Evolutionary conservation across 1,139 yeast genomes (phyloP).

Genomic region (Yamadazyma aaseri): DNA sequence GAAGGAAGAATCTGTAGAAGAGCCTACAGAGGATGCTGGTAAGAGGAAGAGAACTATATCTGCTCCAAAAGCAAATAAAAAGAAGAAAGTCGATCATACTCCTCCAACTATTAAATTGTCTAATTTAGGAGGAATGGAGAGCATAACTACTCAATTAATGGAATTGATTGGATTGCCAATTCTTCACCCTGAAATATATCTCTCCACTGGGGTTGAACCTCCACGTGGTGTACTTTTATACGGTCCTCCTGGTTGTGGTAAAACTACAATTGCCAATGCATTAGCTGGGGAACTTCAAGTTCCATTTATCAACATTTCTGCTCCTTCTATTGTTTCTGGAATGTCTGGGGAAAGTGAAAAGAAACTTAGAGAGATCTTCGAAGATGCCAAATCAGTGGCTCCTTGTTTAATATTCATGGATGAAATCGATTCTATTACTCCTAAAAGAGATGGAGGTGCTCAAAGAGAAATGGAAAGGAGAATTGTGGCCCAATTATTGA

Average conservation of each 20-base stretch:
- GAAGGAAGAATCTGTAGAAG: slow-evolving; percentile 10
- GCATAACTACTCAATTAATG: slow-evolving; percentile 77
- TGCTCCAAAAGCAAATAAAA: slow-evolving; percentile 24
- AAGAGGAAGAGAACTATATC: slow-evolving; percentile 34
- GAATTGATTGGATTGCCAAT: slow-evolving; percentile 91
- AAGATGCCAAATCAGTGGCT: slow-evolving; percentile 85
- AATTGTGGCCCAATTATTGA: slow-evolving; percentile 90
- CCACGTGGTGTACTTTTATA: slow-evolving; percentile 94
- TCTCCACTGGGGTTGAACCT: slow-evolving; percentile 88
- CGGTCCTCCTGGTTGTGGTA: slow-evolving; percentile 99
- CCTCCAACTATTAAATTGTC: slow-evolving; percentile 70
- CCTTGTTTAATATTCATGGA: slow-evolving; percentile 93
- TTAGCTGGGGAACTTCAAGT: slow-evolving; percentile 93
- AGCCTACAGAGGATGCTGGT: slow-evolving; percentile 17
- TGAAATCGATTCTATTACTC: slow-evolving; percentile 97
- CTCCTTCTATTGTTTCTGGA: slow-evolving; percentile 97
- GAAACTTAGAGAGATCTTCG: slow-evolving; percentile 87
- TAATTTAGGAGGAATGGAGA: slow-evolving; percentile 87
- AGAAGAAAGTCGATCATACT: slow-evolving; percentile 54
- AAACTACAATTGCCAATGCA: slow-evolving; percentile 94
- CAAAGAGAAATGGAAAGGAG: slow-evolving; percentile 98
- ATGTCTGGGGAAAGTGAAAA: slow-evolving; percentile 99
- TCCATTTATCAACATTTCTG: slow-evolving; percentile 87
- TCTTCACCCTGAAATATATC: slow-evolving; percentile 87
- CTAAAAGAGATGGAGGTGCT: slow-evolving; percentile 93